Evolutionary conservation across 495 filamentous ascomycete genomes (phyloP), one percentile per base, ranked within the genome.

Genomic region (Amniculicola lignicola): DNA sequence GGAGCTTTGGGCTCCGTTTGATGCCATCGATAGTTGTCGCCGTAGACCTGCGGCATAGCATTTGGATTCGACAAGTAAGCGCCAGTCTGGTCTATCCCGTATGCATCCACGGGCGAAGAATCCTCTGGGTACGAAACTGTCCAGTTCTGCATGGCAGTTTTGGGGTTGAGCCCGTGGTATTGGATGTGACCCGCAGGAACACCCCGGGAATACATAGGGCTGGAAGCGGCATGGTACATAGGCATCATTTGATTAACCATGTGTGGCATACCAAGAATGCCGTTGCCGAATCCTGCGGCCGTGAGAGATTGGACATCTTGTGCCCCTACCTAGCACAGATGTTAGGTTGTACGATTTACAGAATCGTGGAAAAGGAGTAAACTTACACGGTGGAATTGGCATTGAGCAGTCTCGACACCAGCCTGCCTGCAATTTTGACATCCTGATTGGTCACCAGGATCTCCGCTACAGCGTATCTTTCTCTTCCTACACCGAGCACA

Each of bases 401-500:
- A 96, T 21, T 74, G 73, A 2, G 24, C 47, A 27, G 66, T 39
- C 15, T 84, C 78, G 28, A 77, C 76, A 25, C 85, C 85, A 47
- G 90, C 82, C 56, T 72, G 78, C 58, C 84, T 86, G 74, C 93
- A 98, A 70, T 90, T 95, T 14, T 78, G 71, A 67, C 93, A 98
- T 24, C 87, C 88, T 19, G 75, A 74, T 9, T 84, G 87, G 66
- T 88, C 79, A 22, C 84, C 85, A 4, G 77, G 76, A 68, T 96
- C 91, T 27, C 92, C 93, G 56, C 88, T 95, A 74, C 93, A 98
- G 67, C 89, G 87, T 64, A 98, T 98, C 75, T 98, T 98, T 46
- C 93, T 79, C 69, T 90, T 90, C 43, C 93, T 84, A 67, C 93
- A 98, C 55, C 93, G 83, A 24, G 80, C 81, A 70, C 93, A 98